phyloP scores from a whole-genome alignment of 805 yeast genomes.

The Wickerhamiella cacticola region DNA sequence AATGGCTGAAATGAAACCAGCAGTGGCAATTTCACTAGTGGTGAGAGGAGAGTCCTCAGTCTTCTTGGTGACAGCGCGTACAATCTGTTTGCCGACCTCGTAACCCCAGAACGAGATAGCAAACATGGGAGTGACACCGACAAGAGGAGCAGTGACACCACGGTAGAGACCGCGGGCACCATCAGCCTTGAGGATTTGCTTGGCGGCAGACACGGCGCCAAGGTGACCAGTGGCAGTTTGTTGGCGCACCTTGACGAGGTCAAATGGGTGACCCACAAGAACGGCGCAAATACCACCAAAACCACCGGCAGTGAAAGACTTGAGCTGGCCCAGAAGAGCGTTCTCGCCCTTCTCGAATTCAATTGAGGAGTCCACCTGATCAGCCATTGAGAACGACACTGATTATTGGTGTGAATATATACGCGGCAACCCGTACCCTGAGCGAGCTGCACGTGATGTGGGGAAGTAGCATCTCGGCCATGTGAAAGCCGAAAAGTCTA shows the following conservation, averaged over 20 bases:
- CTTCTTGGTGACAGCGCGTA: slow-evolving; percentile 33
- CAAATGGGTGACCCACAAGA: slow-evolving; percentile 92
- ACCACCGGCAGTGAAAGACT: slow-evolving; percentile 86
- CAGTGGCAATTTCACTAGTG: slow-evolving; percentile 65
- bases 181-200: slow-evolving; percentile 54
- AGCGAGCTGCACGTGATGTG: slow-evolving; percentile 2
- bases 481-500: not conserved
- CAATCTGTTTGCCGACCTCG: slow-evolving; percentile 77
- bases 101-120: slow-evolving; percentile 99
- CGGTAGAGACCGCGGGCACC: slow-evolving; percentile 76
- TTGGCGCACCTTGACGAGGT: slow-evolving; percentile 78
- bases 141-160: slow-evolving; percentile 86
- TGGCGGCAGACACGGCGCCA: slow-evolving; percentile 52
- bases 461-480: not conserved
- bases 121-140: slow-evolving; percentile 98
- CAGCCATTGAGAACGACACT: slow-evolving; percentile 12
- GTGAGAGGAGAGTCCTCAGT: slow-evolving; percentile 37
- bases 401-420: not conserved
- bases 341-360: slow-evolving; percentile 15
- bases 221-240: slow-evolving; percentile 64
- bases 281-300: slow-evolving; percentile 96
- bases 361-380: slow-evolving; percentile 19
- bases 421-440: not conserved
- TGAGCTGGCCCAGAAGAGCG: slow-evolving; percentile 54
- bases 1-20: slow-evolving; percentile 87